These are phyloP conservation scores for Magnusiomyces suaveolens DNA, from an alignment of 1,139 yeast genomes.

Conservation along the genomic window DNA sequence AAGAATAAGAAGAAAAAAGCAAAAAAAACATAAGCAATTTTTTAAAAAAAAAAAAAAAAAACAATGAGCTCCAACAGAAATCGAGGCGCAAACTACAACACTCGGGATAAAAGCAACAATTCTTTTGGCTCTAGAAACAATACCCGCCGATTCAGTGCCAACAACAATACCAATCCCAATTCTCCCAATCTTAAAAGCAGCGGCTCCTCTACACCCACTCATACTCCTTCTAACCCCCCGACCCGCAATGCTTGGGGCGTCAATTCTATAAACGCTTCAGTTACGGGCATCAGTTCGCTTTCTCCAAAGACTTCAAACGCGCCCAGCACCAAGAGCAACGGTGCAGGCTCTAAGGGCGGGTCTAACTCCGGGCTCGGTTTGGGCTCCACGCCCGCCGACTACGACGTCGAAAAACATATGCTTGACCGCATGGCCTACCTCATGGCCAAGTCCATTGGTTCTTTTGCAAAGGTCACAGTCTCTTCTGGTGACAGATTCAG, in stretches of 20 bases:
- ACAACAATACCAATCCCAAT: neutral
- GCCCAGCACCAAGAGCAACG: neutral
- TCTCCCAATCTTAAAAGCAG: neutral
- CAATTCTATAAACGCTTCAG: slow-evolving; percentile 3
- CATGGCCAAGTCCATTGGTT: slow-evolving; percentile 49
- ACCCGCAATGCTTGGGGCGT: slow-evolving; percentile 5
- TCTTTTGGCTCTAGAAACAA: neutral
- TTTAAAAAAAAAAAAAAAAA: neutral
- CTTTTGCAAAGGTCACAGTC: slow-evolving; percentile 47
- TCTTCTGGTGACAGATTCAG: slow-evolving; percentile 50
- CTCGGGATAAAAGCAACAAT: slow-evolving; percentile 3
- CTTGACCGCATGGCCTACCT: slow-evolving; percentile 44
- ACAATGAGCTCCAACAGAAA: neutral
- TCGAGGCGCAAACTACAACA: neutral
- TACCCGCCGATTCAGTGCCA: neutral
- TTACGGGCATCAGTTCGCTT: slow-evolving; percentile 2
- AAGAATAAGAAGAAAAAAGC: neutral
- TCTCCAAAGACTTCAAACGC: neutral
- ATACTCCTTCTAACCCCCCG: slow-evolving; percentile 1
- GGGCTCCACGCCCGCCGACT: slow-evolving; percentile 8
- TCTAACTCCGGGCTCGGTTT: neutral
- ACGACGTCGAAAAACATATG: slow-evolving; percentile 26
- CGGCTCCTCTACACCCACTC: neutral
- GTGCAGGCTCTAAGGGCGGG: neutral
- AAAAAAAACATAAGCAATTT: neutral